phyloP scores from a whole-genome alignment of 1,284 basidiomycete species.

The Calocybe gambosa region DNA sequence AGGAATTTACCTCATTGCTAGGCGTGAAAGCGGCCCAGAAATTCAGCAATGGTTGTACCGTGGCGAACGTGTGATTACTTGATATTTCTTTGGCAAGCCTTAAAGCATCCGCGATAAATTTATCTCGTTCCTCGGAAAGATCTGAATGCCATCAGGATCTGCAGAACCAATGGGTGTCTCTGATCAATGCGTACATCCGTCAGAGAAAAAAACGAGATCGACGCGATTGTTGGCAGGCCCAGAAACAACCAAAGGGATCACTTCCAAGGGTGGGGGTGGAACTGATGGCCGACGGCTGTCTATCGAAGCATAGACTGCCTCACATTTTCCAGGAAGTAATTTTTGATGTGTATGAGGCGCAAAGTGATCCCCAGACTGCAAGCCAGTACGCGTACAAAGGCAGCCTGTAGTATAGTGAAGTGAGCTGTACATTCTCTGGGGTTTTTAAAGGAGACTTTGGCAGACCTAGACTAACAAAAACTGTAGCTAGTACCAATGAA shows the following conservation, averaged over 20 bases:
- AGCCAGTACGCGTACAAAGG: not conserved
- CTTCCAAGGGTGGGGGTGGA: slow-evolving; percentile 40
- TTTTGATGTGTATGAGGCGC: not conserved
- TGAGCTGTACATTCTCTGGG: not conserved
- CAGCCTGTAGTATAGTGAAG: not conserved
- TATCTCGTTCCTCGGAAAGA: slow-evolving; percentile 48
- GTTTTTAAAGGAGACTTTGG: not conserved
- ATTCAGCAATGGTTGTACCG: slow-evolving; percentile 72
- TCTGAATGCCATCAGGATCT: slow-evolving; percentile 38
- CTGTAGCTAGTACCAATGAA: not conserved
- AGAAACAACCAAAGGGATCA: slow-evolving; percentile 55
- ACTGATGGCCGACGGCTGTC: not conserved
- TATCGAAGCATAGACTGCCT: not conserved
- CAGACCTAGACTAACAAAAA: not conserved
- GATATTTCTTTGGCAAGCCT: slow-evolving; percentile 67
- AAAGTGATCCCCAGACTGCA: not conserved
- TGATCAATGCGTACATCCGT: slow-evolving; percentile 61
- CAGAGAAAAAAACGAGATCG: slow-evolving; percentile 76
- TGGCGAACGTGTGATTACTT: slow-evolving; percentile 68
- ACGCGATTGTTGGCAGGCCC: slow-evolving; percentile 62
- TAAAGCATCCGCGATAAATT: slow-evolving; percentile 66
- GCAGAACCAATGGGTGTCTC: slow-evolving; percentile 2
- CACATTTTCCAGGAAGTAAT: not conserved
- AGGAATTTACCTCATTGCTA: slow-evolving; percentile 50
- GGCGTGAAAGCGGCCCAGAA: slow-evolving; percentile 80